These are phyloP conservation scores for Asterella californica DNA, from an alignment of 225 moss, liverwort and hornwort genomes.

Conservation along the genomic window DNA sequence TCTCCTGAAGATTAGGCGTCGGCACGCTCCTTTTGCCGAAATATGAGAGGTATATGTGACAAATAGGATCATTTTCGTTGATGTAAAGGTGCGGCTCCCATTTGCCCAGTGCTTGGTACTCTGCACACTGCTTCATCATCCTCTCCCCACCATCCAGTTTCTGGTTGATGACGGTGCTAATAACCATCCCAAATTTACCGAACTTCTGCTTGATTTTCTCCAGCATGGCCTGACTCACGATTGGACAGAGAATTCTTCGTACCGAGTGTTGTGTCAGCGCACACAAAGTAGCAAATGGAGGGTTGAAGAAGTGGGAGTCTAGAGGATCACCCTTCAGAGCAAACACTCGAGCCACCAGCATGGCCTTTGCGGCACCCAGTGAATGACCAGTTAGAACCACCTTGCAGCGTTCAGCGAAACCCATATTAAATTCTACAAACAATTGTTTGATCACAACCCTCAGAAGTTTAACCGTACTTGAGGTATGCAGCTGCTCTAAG, in stretches of 20 bases:
- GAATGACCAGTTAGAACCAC: not conserved
- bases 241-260: not conserved
- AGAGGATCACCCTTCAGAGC: not conserved
- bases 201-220: not conserved
- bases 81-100: not conserved
- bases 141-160: not conserved
- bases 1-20: not conserved
- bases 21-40: not conserved
- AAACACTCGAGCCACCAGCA: not conserved
- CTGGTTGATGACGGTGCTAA: not conserved
- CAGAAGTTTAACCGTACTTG: not conserved
- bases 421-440: not conserved
- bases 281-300: not conserved
- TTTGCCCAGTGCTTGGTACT: not conserved
- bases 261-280: not conserved
- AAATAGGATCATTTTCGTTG: not conserved
- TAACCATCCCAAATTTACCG: not conserved
- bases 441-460: not conserved
- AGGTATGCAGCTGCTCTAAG: not conserved
- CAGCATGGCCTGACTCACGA: too few species aligned
- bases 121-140: not conserved
- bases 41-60: not conserved
- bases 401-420: not conserved
- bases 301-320: constrained; percentile 3
- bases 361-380: not conserved